Conservation (phyloP, 352 stramenopile species). For the Globisporangium parvum region DNA sequence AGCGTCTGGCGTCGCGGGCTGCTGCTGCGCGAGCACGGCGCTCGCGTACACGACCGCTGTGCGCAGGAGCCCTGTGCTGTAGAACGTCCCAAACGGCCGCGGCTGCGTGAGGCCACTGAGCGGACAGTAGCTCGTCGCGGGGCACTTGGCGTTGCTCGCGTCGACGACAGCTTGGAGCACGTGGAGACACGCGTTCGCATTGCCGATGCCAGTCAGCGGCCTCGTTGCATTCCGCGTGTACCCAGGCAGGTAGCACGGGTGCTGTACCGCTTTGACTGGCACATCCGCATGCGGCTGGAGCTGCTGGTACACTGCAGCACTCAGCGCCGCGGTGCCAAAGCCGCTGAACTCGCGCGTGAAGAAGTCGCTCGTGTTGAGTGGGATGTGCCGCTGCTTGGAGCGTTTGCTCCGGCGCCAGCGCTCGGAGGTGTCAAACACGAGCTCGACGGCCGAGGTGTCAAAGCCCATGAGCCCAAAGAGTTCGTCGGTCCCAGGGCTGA, state of each 20-base stretch:
- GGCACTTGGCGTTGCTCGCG: conserved; percentile 48
- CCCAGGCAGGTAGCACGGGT: conserved; percentile 45
- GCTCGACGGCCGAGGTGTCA: conserved; percentile 21
- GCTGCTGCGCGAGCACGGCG: conserved; percentile 23
- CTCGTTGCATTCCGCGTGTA: conserved; percentile 1
- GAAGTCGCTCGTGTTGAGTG: conserved; percentile 65
- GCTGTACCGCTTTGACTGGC: conserved; percentile 15
- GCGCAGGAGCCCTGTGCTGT: conserved; percentile 35
- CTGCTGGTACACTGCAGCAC: conserved; percentile 25
- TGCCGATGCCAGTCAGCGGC: conserved; percentile 8
- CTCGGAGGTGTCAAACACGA: conserved; percentile 62
- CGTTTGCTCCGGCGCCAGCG: conserved; percentile 63
- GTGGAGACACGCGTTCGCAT: conserved; percentile 31
- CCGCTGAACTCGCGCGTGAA: conserved; percentile 46
- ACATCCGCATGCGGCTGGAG: conserved; percentile 9
- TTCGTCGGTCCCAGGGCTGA: conserved; percentile 50
- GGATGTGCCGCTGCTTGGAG: conserved; percentile 43
- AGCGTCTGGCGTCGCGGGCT: conserved; percentile 7
- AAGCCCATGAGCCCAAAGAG: conserved; percentile 52
- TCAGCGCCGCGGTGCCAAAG: conserved; percentile 23
- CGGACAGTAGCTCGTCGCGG: conserved; percentile 41
- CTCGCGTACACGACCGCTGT: conserved; percentile 19
- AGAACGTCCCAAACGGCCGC: conserved; percentile 34
- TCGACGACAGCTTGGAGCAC: conserved; percentile 34
- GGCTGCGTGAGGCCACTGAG: conserved; percentile 41